Conservation (phyloP, 1,284 basidiomycete genomes). For the Sparassis latifolia region DNA sequence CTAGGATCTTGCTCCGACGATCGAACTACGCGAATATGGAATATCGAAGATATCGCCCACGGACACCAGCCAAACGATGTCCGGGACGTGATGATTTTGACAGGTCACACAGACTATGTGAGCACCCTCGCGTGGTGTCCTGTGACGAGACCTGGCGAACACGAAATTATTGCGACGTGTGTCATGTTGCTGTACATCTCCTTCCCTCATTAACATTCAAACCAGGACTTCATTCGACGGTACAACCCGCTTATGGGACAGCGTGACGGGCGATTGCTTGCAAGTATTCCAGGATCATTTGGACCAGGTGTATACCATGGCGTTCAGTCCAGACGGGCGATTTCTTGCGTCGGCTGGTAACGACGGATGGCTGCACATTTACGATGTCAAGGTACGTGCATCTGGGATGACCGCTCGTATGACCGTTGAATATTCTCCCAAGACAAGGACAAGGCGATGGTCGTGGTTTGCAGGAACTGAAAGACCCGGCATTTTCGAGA, state of each 20-base stretch:
- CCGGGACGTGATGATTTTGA: slow-evolving; percentile 38
- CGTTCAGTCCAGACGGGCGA: slow-evolving; percentile 60
- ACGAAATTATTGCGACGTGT: slow-evolving; percentile 67
- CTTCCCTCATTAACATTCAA: slow-evolving; percentile 1
- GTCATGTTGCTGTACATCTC: background rate
- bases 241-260: slow-evolving; percentile 74
- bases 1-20: slow-evolving; percentile 81
- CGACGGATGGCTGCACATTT: slow-evolving; percentile 56
- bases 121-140: slow-evolving; percentile 74
- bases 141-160: slow-evolving; percentile 32
- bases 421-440: background rate
- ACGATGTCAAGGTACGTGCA: slow-evolving; percentile 37
- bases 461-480: slow-evolving; percentile 48
- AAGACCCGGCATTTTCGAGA: slow-evolving; percentile 55
- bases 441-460: slow-evolving; percentile 45
- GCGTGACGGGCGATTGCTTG: slow-evolving; percentile 64
- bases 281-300: slow-evolving; percentile 61
- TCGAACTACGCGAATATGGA: slow-evolving; percentile 71
- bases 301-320: slow-evolving; percentile 58
- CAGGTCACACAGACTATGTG: slow-evolving; percentile 63
- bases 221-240: slow-evolving; percentile 69
- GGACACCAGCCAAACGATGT: slow-evolving; percentile 24
- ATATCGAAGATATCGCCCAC: slow-evolving; percentile 37
- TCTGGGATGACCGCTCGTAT: background rate
- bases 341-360: slow-evolving; percentile 55